Percentiles rank a stretch among this genome's conserved stretches.
phyloP scores from a whole-genome alignment of 164 flowering plant species.

The Tetrastigma voinierianum region DNA sequence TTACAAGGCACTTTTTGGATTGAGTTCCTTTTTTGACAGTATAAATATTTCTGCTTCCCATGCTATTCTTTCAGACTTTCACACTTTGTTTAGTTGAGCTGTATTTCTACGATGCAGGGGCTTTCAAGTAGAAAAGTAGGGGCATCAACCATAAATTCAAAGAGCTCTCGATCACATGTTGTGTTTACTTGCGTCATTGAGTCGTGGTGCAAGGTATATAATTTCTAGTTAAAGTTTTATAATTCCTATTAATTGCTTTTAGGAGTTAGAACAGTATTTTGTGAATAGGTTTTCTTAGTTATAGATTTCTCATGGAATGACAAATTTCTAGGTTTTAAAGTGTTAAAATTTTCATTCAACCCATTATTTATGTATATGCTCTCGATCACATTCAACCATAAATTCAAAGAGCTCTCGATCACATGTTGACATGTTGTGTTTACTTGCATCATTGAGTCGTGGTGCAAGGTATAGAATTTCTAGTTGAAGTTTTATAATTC shows the following conservation, averaged over 20 bases:
- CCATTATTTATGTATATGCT: too few species aligned
- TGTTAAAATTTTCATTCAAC: too few species aligned
- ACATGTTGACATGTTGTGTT: too few species aligned
- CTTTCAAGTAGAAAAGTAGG: constrained; percentile 93
- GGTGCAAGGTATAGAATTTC: too few species aligned
- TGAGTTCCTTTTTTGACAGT: not conserved
- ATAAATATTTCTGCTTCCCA: not conserved
- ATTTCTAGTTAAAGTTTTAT: not conserved
- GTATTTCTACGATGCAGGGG: constrained; percentile 54
- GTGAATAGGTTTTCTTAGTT: not conserved
- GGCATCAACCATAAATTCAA: constrained; percentile 81
- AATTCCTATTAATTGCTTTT: not conserved
- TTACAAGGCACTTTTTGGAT: not conserved
- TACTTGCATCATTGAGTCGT: too few species aligned
- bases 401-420: too few species aligned
- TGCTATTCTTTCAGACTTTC: not conserved
- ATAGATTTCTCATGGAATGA: not conserved
- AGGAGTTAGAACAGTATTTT: not conserved
- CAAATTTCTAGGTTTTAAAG: not conserved
- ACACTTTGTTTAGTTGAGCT: not conserved
- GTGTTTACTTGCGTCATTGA: constrained; percentile 81
- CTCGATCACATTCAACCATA: too few species aligned
- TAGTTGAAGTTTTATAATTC: too few species aligned
- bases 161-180: constrained; percentile 92
- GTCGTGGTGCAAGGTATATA: constrained; percentile 92